A percentile compares a stretch with the other conserved stretches of the same genome.
phyloP scores from a whole-genome alignment of 441 rosid species.

The Gossypium davidsonii region DNA sequence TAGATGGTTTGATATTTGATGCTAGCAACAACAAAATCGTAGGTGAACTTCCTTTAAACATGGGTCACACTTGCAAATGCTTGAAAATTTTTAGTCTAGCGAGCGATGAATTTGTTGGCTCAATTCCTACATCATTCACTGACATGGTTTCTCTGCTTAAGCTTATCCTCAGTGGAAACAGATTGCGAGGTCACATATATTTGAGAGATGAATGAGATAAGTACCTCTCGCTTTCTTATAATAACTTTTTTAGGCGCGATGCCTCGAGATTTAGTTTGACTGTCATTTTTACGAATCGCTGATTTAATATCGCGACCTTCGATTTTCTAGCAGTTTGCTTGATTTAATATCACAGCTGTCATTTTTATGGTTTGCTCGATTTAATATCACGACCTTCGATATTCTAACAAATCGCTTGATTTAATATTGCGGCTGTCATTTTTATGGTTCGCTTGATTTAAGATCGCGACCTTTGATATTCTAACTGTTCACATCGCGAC shows the following conservation, averaged over 20 bases:
- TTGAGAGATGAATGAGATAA: constrained; percentile 29
- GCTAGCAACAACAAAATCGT: constrained; percentile 40
- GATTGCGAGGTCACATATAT: constrained; percentile 38
- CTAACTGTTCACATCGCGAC: no score
- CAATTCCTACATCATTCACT: constrained; percentile 34
- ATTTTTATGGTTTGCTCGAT: no score
- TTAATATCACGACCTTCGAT: no score
- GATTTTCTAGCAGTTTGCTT: no score
- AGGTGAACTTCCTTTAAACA: constrained; percentile 40
- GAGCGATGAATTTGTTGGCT: constrained; percentile 35
- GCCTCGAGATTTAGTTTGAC: constrained; percentile 33
- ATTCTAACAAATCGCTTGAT: no score
- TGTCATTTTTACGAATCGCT: neutral
- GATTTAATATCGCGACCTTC: no score
- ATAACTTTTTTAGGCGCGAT: constrained; percentile 37
- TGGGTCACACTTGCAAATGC: constrained; percentile 35
- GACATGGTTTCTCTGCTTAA: constrained; percentile 34
- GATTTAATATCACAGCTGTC: no score
- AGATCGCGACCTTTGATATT: no score
- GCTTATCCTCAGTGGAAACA: constrained; percentile 42
- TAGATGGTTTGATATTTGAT: constrained; percentile 36
- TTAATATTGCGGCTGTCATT: no score
- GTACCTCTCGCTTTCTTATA: constrained; percentile 39
- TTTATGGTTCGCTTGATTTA: no score
- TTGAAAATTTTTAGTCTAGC: constrained; percentile 43